Evolutionary conservation across 1,284 basidiomycete species (phyloP), one percentile per base, ranked within the genome.

Genomic region (Papiliotrema fonsecae): DNA sequence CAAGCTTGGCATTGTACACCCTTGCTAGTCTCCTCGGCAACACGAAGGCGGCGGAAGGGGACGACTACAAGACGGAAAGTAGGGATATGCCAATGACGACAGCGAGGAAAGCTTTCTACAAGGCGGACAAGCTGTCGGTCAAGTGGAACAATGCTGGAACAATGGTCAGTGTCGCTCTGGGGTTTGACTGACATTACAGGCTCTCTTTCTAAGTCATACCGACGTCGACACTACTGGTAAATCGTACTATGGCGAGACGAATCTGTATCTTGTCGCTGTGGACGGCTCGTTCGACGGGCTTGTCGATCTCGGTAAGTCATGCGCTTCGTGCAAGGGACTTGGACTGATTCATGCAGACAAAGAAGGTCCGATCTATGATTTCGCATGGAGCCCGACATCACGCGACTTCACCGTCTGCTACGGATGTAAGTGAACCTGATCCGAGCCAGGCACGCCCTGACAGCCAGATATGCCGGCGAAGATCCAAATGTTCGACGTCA

Each of bases 231-330:
- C 89, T 71, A 87, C 89, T 28, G 94, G 94, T 74, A 97, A 90
- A 79, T 93, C 86, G 63, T 98, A 98, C 75, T 98, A 97, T 60
- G 96, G 94, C 52, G 93, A 97, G 77, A 96, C 92, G 9, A 89
- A 91, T 57, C 77, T 98, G 61, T 97, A 96, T 74, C 81, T 97
- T 41, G 82, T 97, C 59, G 89, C 85, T 54, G 84, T 91, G n/a
- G 85, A 88, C n/a, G 93, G 94, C 31, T 87, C 88, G 60, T 97
- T 93, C 61, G 93, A 97, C 70, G 92, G 89, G 69, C 81, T 90
- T 24, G 87, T 98, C 30, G 82, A 84, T 4, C 79, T 97, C 34
- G 76, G 74, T 74, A 37, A 54, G 70, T 42, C 2, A 50, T 42
- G 13, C 36, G 39, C 16, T 19, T 21, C 19, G 14, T n/a, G n/a